phyloP scores from a whole-genome alignment of 495 filamentous ascomycete genomes.

The Penicillium soppii region DNA sequence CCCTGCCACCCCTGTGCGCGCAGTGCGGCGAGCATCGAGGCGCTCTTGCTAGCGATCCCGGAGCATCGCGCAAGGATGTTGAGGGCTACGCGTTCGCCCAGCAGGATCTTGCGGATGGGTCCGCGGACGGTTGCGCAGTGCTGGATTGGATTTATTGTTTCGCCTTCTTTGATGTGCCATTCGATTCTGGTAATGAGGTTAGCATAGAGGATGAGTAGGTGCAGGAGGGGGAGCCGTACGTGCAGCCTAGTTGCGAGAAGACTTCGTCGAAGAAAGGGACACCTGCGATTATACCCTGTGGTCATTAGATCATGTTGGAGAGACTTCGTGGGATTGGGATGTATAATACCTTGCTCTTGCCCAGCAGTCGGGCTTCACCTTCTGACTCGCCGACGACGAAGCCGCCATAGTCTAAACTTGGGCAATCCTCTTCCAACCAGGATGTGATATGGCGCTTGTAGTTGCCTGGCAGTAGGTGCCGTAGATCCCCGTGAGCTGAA shows the following conservation, averaged over 20 bases:
- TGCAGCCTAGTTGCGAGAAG: conserved; percentile 85
- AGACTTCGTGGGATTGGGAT: not conserved
- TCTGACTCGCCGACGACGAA: conserved; percentile 86
- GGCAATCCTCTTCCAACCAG: conserved; percentile 95
- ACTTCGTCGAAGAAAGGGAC: conserved; percentile 96
- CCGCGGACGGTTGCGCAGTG: conserved; percentile 81
- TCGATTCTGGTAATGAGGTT: conserved; percentile 55
- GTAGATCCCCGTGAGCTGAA: conserved; percentile 67
- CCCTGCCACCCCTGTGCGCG: conserved; percentile 70
- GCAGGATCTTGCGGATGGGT: conserved; percentile 79
- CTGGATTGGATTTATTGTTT: conserved; percentile 54
- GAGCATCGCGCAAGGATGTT: conserved; percentile 92
- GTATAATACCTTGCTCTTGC: conserved; percentile 74
- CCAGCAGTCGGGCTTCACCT: conserved; percentile 78
- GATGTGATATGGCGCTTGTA: conserved; percentile 77
- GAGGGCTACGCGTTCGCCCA: conserved; percentile 89
- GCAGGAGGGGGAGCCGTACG: conserved; percentile 35
- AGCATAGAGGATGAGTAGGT: not conserved
- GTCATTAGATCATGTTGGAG: not conserved
- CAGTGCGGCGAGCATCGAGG: conserved; percentile 50
- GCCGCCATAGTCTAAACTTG: conserved; percentile 93
- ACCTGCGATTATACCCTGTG: conserved; percentile 78
- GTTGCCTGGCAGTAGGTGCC: conserved; percentile 78
- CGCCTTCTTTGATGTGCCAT: conserved; percentile 83
- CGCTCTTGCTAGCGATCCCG: conserved; percentile 75